phyloP scores from a whole-genome alignment of 1,284 basidiomycete species.

The Malassezia equina region DNA sequence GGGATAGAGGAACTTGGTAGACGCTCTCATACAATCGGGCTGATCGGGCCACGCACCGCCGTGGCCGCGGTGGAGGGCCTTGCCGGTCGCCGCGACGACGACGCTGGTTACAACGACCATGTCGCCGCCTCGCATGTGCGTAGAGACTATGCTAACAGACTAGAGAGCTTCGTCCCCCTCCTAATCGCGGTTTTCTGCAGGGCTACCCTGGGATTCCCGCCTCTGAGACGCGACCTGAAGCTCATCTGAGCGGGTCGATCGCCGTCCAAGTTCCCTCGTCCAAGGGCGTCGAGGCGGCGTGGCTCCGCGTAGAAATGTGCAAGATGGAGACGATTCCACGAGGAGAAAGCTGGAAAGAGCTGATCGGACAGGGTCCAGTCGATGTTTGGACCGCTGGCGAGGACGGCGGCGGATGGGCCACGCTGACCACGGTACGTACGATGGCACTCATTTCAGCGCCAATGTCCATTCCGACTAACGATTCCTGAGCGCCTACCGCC shows the following conservation, averaged over 20 bases:
- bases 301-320: slow-evolving; percentile 44
- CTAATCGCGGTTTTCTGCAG: slow-evolving; percentile 39
- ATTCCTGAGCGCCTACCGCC: slow-evolving; percentile 44
- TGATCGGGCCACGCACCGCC: background rate
- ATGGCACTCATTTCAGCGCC: background rate
- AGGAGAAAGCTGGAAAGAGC: slow-evolving; percentile 43
- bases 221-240: slow-evolving; percentile 27
- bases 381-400: slow-evolving; percentile 37
- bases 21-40: background rate
- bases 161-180: slow-evolving; percentile 30
- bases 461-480: slow-evolving; percentile 28
- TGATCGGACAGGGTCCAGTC: slow-evolving; percentile 41
- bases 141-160: slow-evolving; percentile 1
- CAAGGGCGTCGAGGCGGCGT: slow-evolving; percentile 39
- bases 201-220: slow-evolving; percentile 42
- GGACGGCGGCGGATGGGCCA: slow-evolving; percentile 26
- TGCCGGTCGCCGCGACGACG: background rate
- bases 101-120: background rate
- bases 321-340: slow-evolving; percentile 41
- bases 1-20: slow-evolving; percentile 17
- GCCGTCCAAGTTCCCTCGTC: slow-evolving; percentile 29
- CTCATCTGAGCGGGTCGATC: slow-evolving; percentile 38
- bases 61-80: background rate
- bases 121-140: slow-evolving; percentile 9
- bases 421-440: slow-evolving; percentile 19